phyloP scores from a whole-genome alignment of 1,284 basidiomycete genomes.

The Austroboletus sp. region DNA sequence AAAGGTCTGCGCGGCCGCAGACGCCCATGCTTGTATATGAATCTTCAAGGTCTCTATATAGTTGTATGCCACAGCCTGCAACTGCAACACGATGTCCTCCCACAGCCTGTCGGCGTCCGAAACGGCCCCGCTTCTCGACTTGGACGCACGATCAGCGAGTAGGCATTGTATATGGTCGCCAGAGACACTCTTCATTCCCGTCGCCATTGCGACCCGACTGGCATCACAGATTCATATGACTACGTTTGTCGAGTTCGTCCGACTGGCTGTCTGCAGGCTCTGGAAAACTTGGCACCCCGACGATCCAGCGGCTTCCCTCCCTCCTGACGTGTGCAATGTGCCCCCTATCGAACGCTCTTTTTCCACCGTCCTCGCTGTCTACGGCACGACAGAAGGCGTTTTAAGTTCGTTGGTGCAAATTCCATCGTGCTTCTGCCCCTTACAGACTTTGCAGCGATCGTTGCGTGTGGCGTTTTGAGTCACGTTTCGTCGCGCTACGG shows the following conservation, averaged over 20 bases:
- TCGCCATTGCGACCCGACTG: conserved; percentile 22
- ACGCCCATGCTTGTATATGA: no score
- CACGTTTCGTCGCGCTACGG: conserved; percentile 27
- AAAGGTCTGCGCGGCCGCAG: no score
- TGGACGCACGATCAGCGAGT: no score
- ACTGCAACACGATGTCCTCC: conserved; percentile 11
- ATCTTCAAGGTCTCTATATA: no score
- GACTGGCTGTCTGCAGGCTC: conserved; percentile 24
- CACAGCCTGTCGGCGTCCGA: conserved; percentile 8
- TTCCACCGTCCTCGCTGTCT: conserved; percentile 16
- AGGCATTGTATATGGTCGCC: conserved; percentile 4
- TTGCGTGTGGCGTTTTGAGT: conserved; percentile 18
- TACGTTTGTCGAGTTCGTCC: conserved; percentile 27
- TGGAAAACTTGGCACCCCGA: conserved; percentile 22
- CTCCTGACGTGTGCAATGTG: conserved; percentile 20
- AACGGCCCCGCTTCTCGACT: conserved; percentile 3
- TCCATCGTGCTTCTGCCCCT: not conserved
- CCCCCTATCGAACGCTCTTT: conserved; percentile 22
- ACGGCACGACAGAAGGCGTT: conserved; percentile 14
- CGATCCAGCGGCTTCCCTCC: conserved; percentile 6
- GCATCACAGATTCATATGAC: conserved; percentile 23
- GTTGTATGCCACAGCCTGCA: no score
- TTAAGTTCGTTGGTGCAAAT: conserved; percentile 17
- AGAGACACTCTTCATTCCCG: conserved; percentile 25
- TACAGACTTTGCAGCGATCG: conserved; percentile 11